Base-by-base conservation (phyloP, 768 basidiomycete species). In the Pisolithus microcarpus region DNA sequence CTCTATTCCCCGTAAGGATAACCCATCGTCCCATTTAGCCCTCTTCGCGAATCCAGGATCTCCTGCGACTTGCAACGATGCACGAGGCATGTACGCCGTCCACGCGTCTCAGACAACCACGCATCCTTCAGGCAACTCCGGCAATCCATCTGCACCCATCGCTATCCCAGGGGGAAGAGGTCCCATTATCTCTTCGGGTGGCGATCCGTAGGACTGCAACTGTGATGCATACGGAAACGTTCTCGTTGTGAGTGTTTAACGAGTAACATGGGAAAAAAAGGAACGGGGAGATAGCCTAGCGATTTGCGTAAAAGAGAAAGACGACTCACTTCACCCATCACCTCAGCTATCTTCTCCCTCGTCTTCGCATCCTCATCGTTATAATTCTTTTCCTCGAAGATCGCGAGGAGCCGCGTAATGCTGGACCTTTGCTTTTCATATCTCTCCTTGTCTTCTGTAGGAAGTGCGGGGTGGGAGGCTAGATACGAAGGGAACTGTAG, bases 171-270 rank as follows among this genome's bases (percentile, higher is more conserved):
- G 77, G 0, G 91, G 91, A 45, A 93, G 72, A 0, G 82, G 78
- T 1, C 90, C 91, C 86, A 92, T 91, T 46, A 93, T 77, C 59
- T 89, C 87, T 18, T 78, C 61, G 2, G 91, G 91, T 0, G 89
- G 91, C 3, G 85, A 78, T 6, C 91, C 91, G 50, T 81, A 75
- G 3, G 73, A 71, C 74, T 93, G 91, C 76, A 93, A 83, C 87
- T 34, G 34, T 34, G 13, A 34, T 13, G n/a, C n/a, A n/a, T n/a
- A n/a, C n/a, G n/a, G n/a, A n/a, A n/a, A 34, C 34, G 13, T 13
- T 11, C 34, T 5, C 11, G 34, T 15, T 5, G 34, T 34, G 11
- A 30, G 30, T n/a, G n/a, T 30, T 23, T 23, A 0, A 15, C 34
- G 34, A 34, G 34, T 15, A 34, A 34, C 13, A 34, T n/a, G 10